A percentile compares a stretch with the other conserved stretches of the same genome.
phyloP scores from a whole-genome alignment of 495 filamentous ascomycete species.

The Aspergillus conjunctus region DNA sequence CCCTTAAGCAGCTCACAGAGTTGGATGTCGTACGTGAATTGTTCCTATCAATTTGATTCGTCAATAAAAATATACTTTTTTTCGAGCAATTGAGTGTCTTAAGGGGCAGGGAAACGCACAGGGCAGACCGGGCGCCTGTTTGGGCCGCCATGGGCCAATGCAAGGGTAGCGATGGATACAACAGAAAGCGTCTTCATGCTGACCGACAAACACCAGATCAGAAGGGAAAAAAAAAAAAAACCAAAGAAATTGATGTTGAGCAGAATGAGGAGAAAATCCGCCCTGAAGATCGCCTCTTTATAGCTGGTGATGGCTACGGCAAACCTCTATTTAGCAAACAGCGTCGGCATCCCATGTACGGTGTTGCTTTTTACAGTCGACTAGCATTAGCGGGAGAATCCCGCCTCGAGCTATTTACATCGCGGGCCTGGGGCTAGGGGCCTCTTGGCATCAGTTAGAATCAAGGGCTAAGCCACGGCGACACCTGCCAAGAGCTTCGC shows the following conservation, averaged over 20 bases:
- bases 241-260: background rate
- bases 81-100: background rate
- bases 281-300: background rate
- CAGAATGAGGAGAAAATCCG: background rate
- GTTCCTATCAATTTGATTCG: background rate
- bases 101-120: background rate
- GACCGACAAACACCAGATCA: background rate
- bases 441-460: constrained; percentile 9
- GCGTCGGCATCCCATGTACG: background rate
- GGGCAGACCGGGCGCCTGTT: background rate
- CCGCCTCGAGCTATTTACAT: constrained; percentile 19
- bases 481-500: constrained; percentile 1
- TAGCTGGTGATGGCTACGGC: background rate
- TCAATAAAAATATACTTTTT: background rate
- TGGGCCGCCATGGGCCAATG: background rate
- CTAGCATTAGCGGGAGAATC: constrained; percentile 2
- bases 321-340: background rate
- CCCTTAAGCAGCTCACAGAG: constrained; percentile 39
- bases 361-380: too few relatives aligned
- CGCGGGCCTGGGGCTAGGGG: constrained; percentile 14
- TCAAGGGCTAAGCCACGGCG: background rate
- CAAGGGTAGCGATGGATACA: background rate
- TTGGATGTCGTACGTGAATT: constrained; percentile 6
- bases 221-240: background rate
- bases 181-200: background rate